Evolutionary conservation across 2,329 filamentous ascomycete species (phyloP).

Genomic region (Colletotrichum tabaci): DNA sequence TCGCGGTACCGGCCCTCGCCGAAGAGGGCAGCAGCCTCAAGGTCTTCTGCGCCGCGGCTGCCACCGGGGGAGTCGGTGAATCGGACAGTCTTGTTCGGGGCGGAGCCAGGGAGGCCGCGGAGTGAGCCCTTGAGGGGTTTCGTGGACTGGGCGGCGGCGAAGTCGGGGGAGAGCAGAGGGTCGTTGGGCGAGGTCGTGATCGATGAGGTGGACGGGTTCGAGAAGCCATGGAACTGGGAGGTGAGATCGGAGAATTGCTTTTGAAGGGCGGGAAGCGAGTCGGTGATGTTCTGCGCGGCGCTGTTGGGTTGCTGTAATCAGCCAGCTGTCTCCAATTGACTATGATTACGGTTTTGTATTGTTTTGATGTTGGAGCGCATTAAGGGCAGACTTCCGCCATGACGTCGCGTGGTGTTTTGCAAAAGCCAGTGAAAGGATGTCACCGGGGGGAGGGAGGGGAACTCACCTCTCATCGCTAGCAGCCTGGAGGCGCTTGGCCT

Average conservation of each 20-base stretch:
- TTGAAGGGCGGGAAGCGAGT: conserved; percentile 78
- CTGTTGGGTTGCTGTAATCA: conserved; percentile 48
- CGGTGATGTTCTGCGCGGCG: conserved; percentile 65
- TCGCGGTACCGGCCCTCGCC: conserved; percentile 74
- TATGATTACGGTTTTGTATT: not conserved
- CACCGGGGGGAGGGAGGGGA: conserved; percentile 27
- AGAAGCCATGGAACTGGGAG: conserved; percentile 82
- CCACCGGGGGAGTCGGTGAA: conserved; percentile 78
- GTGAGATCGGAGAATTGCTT: conserved; percentile 83
- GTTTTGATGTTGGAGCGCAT: conserved; percentile 44
- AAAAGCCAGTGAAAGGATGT: not conserved
- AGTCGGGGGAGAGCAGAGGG: conserved; percentile 73
- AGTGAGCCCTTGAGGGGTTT: conserved; percentile 46
- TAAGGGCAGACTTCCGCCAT: conserved; percentile 20
- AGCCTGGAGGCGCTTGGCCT: conserved; percentile 75
- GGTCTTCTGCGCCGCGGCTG: conserved; percentile 57
- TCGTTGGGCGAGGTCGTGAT: conserved; percentile 76
- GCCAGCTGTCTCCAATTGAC: not conserved
- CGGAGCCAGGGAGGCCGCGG: conserved; percentile 52
- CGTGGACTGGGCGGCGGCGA: conserved; percentile 72
- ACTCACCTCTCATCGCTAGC: conserved; percentile 74
- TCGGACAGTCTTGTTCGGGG: conserved; percentile 79
- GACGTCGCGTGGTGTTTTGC: conserved; percentile 20
- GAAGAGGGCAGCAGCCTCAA: conserved; percentile 62
- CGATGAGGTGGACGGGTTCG: conserved; percentile 63